A percentile compares a stretch with the other conserved stretches of the same genome.
Evolutionary conservation across 805 yeast species (phyloP).

Genomic region (Teunomyces tritomae): DNA sequence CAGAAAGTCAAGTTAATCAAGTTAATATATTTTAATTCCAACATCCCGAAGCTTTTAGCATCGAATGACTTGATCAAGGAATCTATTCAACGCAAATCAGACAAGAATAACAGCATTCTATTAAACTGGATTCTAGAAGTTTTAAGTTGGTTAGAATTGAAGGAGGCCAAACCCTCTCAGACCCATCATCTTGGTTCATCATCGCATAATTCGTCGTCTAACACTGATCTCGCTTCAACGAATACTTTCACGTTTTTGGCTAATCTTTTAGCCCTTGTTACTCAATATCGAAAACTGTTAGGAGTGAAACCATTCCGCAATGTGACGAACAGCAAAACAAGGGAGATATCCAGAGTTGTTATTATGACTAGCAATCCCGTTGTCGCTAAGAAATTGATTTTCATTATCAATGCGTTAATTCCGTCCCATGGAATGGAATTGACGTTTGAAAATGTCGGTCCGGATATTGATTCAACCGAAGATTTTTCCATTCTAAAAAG

Average conservation of each 20-base stretch:
- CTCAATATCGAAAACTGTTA: slow-evolving; percentile 39
- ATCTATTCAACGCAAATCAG: slow-evolving; percentile 2
- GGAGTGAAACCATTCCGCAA: slow-evolving; percentile 31
- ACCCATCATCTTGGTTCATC: background rate
- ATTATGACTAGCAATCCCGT: slow-evolving; percentile 59
- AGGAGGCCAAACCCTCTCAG: slow-evolving; percentile 38
- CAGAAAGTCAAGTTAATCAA: slow-evolving; percentile 36
- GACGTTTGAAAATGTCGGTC: background rate
- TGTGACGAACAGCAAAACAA: slow-evolving; percentile 16
- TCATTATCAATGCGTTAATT: slow-evolving; percentile 50
- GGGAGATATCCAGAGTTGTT: slow-evolving; percentile 47
- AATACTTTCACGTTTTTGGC: slow-evolving; percentile 41
- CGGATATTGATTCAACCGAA: background rate
- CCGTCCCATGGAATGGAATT: slow-evolving; percentile 3
- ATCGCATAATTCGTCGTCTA: background rate
- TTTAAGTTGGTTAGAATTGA: slow-evolving; percentile 53
- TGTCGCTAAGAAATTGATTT: slow-evolving; percentile 57
- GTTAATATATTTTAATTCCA: slow-evolving; percentile 37
- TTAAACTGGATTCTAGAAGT: slow-evolving; percentile 53
- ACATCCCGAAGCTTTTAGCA: slow-evolving; percentile 47
- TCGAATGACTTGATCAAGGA: slow-evolving; percentile 37
- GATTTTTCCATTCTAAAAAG: background rate
- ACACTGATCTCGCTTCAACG: background rate
- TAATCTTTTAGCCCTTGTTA: slow-evolving; percentile 43
- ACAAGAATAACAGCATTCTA: slow-evolving; percentile 33